Evolutionary conservation across 306 rosid species (phyloP).

Genomic region (Fragaria iinumae): DNA sequence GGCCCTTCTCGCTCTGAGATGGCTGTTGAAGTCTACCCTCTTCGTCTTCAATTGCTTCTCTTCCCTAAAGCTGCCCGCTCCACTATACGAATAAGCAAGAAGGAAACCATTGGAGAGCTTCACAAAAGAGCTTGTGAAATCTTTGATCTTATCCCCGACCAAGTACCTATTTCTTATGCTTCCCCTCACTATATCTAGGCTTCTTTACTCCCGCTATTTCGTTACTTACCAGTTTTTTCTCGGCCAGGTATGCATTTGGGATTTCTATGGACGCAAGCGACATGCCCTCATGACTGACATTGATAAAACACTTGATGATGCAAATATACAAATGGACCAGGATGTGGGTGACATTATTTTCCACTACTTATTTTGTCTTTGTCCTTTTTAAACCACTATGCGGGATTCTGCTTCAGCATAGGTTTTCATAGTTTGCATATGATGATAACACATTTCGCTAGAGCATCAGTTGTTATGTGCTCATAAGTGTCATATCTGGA

Average conservation of each 20-base stretch:
- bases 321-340: slow-evolving; percentile 97
- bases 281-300: slow-evolving; percentile 94
- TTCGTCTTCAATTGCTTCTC: slow-evolving; percentile 84
- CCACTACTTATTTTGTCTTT: neutral
- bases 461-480: neutral
- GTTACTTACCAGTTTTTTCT: slow-evolving; percentile 20
- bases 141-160: slow-evolving; percentile 80
- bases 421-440: slow-evolving; percentile 5
- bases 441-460: neutral
- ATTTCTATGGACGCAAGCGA: slow-evolving; percentile 75
- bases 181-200: slow-evolving; percentile 17
- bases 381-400: neutral
- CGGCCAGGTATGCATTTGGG: slow-evolving; percentile 87
- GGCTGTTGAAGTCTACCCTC: slow-evolving; percentile 93
- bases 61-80: slow-evolving; percentile 73
- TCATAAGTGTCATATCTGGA: neutral
- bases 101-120: slow-evolving; percentile 96
- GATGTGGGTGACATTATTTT: slow-evolving; percentile 57
- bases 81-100: slow-evolving; percentile 87
- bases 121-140: slow-evolving; percentile 86
- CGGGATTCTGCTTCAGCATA: neutral
- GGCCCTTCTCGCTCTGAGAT: slow-evolving; percentile 88
- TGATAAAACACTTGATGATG: slow-evolving; percentile 97
- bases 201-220: slow-evolving; percentile 14
- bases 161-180: slow-evolving; percentile 50